Base-by-base conservation (phyloP, 192 early-diverging fungal species). In the Gigaspora rosea region DNA sequence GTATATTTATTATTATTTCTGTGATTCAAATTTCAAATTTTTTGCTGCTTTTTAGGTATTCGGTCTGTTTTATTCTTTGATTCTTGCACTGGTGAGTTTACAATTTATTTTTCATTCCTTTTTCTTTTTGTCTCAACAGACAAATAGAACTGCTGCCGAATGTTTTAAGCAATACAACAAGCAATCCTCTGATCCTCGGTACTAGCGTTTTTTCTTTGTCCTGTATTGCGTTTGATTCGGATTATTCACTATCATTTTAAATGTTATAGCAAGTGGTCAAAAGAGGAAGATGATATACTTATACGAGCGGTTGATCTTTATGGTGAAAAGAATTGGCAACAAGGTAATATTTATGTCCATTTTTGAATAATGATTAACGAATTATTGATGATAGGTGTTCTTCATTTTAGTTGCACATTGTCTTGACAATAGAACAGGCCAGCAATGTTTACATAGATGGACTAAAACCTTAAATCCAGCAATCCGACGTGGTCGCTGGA, bases 391-490 rank as follows among this genome's bases (percentile, higher is more conserved):
- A 0, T 41, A 41, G 3, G 7, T 41, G 7, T 41, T 41, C 41
- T 41, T 41, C 7, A 41, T 41, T 41, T 41, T 20, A 73, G 83
- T 93, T 41, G 89, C 93, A 4, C 74, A 85, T 50, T 87, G 87
- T 46, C 67, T 92, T 56, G 91, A 88, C 2, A 86, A 88, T 73
- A 85, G 92, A 68, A 89, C 89, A 8, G 88, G 91, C 36, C 88
- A 88, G 64, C 93, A 94, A 76, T 92, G 91, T 71, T 82, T 90
- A 57, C 86, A 91, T 36, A 88, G 89, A 64, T 94, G 93, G 93
- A 84, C 80, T 64, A 93, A 92, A 74, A 87, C 85, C 11, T 78
- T 93, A 59, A 89, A 90, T 78, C 91, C 92, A 1, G 83, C 86
- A 4, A 92, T 92, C 36, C 79, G 89, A 49, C 87, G 88, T 8